phyloP scores from a whole-genome alignment of 75 land plant genomes.

The Sequoia sempervirens region DNA sequence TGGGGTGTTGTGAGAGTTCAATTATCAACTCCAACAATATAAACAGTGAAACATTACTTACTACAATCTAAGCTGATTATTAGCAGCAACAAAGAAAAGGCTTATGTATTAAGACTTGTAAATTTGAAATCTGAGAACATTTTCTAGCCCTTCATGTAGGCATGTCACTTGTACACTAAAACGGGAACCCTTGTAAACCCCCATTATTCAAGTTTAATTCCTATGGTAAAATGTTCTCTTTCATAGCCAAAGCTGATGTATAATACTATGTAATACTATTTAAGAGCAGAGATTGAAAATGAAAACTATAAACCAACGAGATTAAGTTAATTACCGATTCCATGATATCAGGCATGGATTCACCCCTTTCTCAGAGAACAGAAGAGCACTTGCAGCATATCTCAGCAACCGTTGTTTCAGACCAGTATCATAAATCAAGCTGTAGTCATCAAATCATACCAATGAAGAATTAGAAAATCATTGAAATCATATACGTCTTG shows the following conservation, averaged over 20 bases:
- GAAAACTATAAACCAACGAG: not conserved
- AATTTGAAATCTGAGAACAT: not conserved
- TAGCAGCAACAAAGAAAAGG: not conserved
- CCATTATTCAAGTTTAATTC: not conserved
- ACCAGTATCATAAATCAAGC: constrained; percentile 76
- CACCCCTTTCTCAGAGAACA: constrained; percentile 85
- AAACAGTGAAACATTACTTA: not conserved
- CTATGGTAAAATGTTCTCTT: not conserved
- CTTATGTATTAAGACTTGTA: not conserved
- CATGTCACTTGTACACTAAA: not conserved
- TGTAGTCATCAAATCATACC: constrained; percentile 22
- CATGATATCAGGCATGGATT: constrained; percentile 80
- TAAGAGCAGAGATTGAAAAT: not conserved
- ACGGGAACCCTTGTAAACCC: not conserved
- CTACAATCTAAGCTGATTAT: not conserved
- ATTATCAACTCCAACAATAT: too few relatives aligned
- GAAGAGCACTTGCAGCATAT: constrained; percentile 84
- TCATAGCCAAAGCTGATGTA: not conserved
- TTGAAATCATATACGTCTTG: not conserved
- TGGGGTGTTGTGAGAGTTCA: too few relatives aligned
- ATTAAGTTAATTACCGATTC: constrained; percentile 67
- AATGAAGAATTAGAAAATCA: not conserved
- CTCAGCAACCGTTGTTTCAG: constrained; percentile 84
- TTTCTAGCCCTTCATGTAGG: not conserved
- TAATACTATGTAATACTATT: not conserved